Base-by-base conservation (phyloP, 2,329 filamentous ascomycete species). In the Paramyrothecium sp. region DNA sequence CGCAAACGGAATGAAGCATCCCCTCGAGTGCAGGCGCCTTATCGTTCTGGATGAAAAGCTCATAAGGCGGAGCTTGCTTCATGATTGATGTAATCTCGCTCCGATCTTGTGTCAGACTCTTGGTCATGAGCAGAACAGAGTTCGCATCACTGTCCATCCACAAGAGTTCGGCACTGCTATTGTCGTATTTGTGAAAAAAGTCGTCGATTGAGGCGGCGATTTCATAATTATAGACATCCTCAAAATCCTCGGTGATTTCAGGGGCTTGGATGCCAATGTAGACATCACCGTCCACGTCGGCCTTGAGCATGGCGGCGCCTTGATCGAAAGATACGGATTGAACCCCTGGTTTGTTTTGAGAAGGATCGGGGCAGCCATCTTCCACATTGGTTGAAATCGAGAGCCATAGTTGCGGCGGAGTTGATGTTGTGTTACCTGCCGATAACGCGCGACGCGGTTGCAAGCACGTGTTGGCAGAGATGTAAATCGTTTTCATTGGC, bases 111-210 rank as follows among this genome's bases (percentile, higher is more conserved):
- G 89, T 92, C 52, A 93, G 75, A 65, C 93, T 89, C 54, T 86
- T 81, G 0, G 92, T 96, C 49, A 90, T 88, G 47, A 99, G 80
- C 23, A 99, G 78, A 2, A 91, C 90, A 2, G 91, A 88, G 30
- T 81, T 83, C 48, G 85, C 88, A 71, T 98, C 95, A 22, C 91
- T 92, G 68, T 98, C 95, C 54, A 97, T 86, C 74, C 93, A 89
- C 64, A 87, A 84, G 8, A 97, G 78, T 61, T 88, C 83, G 0
- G 84, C 60, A 13, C 60, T 77, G 20, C 78, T 69, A 1, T 71
- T 66, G 13, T 76, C 70, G 64, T 85, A 90, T 38, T 75, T 80
- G 73, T 96, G 89, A 69, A 91, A 97, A 59, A 82, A 89, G 1
- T 78, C 83, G 65, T 96, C 89, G n/a, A 88, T 86, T 2, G 93